These are phyloP conservation scores for Avena sativa DNA, from an alignment of 176 grass and related monocot genomes.

Conservation along the genomic window DNA sequence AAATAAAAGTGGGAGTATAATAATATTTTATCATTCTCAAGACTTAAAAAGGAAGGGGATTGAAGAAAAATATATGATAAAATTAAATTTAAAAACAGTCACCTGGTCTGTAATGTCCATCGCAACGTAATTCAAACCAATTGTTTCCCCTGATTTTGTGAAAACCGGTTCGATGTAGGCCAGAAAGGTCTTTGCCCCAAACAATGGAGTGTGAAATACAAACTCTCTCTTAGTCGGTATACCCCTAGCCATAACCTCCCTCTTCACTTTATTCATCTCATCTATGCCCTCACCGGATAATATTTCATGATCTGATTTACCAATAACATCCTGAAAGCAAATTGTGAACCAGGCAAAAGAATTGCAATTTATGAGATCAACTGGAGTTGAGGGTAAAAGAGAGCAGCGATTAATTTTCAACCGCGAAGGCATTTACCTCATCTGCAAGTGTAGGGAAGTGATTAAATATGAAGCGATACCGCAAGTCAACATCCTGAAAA, in stretches of 20 bases:
- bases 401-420: not conserved
- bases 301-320: conserved; percentile 92
- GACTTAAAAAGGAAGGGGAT: not conserved
- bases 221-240: conserved; percentile 79
- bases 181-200: conserved; percentile 88
- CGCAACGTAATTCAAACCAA: conserved; percentile 89
- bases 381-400: conserved; percentile 20
- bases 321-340: conserved; percentile 84
- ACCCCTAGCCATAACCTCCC: conserved; percentile 66
- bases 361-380: not conserved
- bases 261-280: conserved; percentile 82
- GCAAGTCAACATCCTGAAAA: conserved; percentile 79
- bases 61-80: conserved; percentile 12
- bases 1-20: no score
- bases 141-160: conserved; percentile 63
- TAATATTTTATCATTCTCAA: not conserved
- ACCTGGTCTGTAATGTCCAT: conserved; percentile 95
- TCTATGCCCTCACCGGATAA: conserved; percentile 66
- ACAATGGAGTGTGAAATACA: conserved; percentile 72
- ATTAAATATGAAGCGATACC: conserved; percentile 92
- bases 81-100: conserved; percentile 15
- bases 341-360: conserved; percentile 31
- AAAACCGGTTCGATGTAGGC: conserved; percentile 89
- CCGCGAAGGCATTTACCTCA: conserved; percentile 55
- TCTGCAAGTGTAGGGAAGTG: conserved; percentile 87